Base-by-base conservation (phyloP, 139 green algal genomes). In the Chlorella sp. region DNA sequence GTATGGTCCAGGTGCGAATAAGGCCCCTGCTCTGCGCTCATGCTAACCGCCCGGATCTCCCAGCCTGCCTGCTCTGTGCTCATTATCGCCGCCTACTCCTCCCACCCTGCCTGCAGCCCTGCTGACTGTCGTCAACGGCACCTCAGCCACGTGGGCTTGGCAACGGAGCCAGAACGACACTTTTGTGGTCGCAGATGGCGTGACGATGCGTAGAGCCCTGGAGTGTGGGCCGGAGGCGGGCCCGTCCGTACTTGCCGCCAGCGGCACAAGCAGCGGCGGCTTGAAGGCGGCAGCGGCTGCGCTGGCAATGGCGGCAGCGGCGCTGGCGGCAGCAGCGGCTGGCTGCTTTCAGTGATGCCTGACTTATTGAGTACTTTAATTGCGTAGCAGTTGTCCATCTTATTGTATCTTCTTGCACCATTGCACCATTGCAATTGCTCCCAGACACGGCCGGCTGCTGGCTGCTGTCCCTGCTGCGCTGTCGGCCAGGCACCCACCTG, bases 101-200 rank as follows among this genome's bases (percentile, higher is more conserved):
- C 7, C 18, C 37, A 4, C n/a, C 76, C 36, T 53, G 37, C 39
- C 42, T 66, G 57, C 81, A 86, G 81, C 40, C 34, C 15, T 86
- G 81, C 48, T 90, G 57, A 61, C 32, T 15, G 21, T 90, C 1
- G 48, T 68, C 76, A 85, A 90, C n/a, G 75, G 68, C 37, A 92
- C 86, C 37, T 24, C 80, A 4, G 86, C 81, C 4, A 15, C 76
- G 66, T 92, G 90, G 90, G 32, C 48, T 39, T 92, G 90, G 90
- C 34, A 85, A 21, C 60, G 90, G 21, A 92, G 91, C 40, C 34
- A 89, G 36, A 79, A 92, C 39, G 81, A 81, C 19, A 36, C 30
- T 11, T 53, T 77, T 26, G 76, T 80, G 34, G 18, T 28, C 2
- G 40, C 77, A 26, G 75, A 90, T 77, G 34, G n/a, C 0, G 53